A percentile compares a stretch with the other conserved stretches of the same genome.
Evolutionary conservation across 2,329 filamentous ascomycete genomes (phyloP).

Genomic region (Talaromyces marneffei): DNA sequence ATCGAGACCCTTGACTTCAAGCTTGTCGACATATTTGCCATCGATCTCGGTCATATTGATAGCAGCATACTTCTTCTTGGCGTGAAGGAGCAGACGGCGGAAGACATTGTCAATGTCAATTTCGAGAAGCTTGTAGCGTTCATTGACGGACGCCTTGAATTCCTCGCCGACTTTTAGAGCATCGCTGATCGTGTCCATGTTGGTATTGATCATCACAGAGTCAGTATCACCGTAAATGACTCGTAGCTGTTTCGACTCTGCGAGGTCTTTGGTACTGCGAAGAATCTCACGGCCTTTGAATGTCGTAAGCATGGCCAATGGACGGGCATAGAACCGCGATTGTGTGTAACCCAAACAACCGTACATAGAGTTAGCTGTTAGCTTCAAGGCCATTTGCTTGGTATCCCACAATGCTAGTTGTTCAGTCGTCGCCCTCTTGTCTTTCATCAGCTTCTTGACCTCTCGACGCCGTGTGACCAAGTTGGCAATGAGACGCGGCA

Average conservation of each 20-base stretch:
- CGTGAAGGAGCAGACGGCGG: constrained; percentile 83
- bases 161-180: constrained; percentile 87
- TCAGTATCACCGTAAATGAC: constrained; percentile 99
- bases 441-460: constrained; percentile 96
- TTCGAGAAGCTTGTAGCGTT: constrained; percentile 84
- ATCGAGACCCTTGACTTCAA: constrained; percentile 96
- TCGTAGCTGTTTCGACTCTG: constrained; percentile 81
- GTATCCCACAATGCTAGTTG: constrained; percentile 95
- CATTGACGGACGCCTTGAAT: constrained; percentile 93
- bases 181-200: constrained; percentile 86
- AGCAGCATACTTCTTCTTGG: constrained; percentile 99
- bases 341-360: constrained; percentile 95
- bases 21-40: constrained; percentile 85
- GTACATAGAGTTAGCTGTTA: constrained; percentile 99
- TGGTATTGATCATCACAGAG: constrained; percentile 99
- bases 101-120: constrained; percentile 99
- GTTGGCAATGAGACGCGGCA: constrained; percentile 85
- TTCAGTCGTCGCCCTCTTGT: constrained; percentile 76
- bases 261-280: constrained; percentile 88
- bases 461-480: constrained; percentile 82
- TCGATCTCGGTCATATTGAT: constrained; percentile 87
- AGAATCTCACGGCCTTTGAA: constrained; percentile 98
- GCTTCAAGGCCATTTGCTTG: constrained; percentile 91
- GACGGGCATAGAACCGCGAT: constrained; percentile 93
- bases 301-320: constrained; percentile 90